Evolutionary conservation across 371 early-diverging fungal genomes (phyloP).

Genomic region (Nosema muscidifuracis): DNA sequence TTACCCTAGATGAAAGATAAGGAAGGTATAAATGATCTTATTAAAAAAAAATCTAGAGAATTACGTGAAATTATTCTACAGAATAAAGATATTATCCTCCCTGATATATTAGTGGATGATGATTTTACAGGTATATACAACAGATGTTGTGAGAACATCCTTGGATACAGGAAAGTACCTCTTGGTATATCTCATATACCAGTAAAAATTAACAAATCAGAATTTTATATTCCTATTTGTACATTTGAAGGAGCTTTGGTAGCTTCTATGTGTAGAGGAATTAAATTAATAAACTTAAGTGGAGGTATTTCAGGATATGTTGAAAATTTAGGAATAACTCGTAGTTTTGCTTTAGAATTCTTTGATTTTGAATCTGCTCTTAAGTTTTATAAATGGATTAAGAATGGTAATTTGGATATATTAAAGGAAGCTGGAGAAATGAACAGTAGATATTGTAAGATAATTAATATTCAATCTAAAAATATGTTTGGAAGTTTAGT

Average conservation of each 20-base stretch:
- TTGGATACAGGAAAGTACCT: slow-evolving; percentile 84
- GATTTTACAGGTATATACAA: slow-evolving; percentile 78
- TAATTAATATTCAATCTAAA: slow-evolving; percentile 28
- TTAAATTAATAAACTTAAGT: slow-evolving; percentile 79
- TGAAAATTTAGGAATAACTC: slow-evolving; percentile 78
- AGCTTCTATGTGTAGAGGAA: slow-evolving; percentile 86
- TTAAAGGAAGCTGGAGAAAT: slow-evolving; percentile 22
- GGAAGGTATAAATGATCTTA: not conserved
- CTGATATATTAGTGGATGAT: slow-evolving; percentile 64
- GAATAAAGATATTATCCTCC: not conserved
- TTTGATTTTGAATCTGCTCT: slow-evolving; percentile 67
- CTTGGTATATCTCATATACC: slow-evolving; percentile 65
- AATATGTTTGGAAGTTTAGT: slow-evolving; percentile 24
- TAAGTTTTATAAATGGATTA: slow-evolving; percentile 42
- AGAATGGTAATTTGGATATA: slow-evolving; percentile 8
- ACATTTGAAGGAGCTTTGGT: slow-evolving; percentile 87
- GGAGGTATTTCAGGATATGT: slow-evolving; percentile 73
- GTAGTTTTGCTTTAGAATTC: slow-evolving; percentile 82
- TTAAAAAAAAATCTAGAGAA: slow-evolving; percentile 1
- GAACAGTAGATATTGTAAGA: slow-evolving; percentile 32
- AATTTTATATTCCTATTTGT: slow-evolving; percentile 80
- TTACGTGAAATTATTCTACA: not conserved
- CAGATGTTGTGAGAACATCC: slow-evolving; percentile 87
- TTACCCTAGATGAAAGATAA: no score
- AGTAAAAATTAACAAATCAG: slow-evolving; percentile 65